Base-by-base conservation (phyloP, 2,329 filamentous ascomycete species). In the Orbilia quercus region DNA sequence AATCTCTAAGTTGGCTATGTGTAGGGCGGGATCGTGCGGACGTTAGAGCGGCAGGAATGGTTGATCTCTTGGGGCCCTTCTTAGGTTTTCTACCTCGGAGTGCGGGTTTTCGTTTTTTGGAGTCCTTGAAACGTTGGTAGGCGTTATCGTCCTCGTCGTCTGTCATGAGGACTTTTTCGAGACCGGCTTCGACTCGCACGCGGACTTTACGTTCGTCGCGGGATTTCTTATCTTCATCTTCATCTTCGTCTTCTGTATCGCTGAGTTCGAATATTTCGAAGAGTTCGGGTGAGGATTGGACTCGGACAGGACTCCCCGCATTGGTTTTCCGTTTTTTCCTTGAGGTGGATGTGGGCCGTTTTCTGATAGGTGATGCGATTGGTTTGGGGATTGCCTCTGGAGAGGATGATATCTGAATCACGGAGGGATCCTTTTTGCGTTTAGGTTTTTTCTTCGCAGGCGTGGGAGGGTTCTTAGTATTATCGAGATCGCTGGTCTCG, bases 121-220 rank as follows among this genome's bases (percentile, higher is more conserved):
- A 89, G n/a, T 84, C 83, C 42, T 62, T 73, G 48, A 66, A 73
- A 2, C 69, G 60, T 57, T 86, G 81, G 75, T 91, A 91, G 6
- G 84, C 84, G 20, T 84, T 83, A 23, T 86, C 85, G 0, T 87
- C 87, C 36, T 89, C 86, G 65, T 88, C 87, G 70, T 79, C 79
- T 16, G 78, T 78, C 75, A 75, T 76, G 47, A 76, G 40, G 7
- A 78, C 58, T 31, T 75, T 76, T 36, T 77, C 66, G 7, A 73
- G 75, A 1, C 55, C 76, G 1, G 23, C 42, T 54, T 54, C 65
- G 9, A 64, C 18, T 40, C 53, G 59, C 1, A 59, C 48, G 11
- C 69, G 69, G 31, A 55, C 48, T 28, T 55, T 51, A 7, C 34
- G 47, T 28, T 54, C 62, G 28, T 59, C 54, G 7, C 54, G 64